These are phyloP conservation scores for Podosphaera xanthii DNA, from an alignment of 2,329 filamentous ascomycete genomes.

Conservation along the genomic window DNA sequence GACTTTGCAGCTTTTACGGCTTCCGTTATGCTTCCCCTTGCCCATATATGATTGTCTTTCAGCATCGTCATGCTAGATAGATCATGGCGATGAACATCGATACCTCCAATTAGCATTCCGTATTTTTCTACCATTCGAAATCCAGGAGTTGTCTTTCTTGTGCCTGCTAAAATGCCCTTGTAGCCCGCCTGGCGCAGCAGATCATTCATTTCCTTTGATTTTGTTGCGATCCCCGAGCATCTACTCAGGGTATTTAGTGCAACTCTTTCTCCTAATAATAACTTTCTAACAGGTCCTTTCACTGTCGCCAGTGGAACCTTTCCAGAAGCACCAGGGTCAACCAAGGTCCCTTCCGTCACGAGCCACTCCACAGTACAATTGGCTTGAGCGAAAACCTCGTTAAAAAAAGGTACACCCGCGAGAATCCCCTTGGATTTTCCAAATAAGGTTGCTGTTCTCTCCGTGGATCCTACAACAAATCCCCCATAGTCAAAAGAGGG, in stretches of 20 bases:
- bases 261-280: conserved; percentile 74
- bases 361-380: conserved; percentile 88
- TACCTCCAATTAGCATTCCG: conserved; percentile 83
- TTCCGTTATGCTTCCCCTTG: conserved; percentile 61
- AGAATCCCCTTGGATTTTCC: conserved; percentile 57
- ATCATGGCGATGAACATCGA: conserved; percentile 79
- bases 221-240: conserved; percentile 76
- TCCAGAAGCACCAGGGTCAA: conserved; percentile 30
- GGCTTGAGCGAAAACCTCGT: conserved; percentile 76
- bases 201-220: conserved; percentile 30
- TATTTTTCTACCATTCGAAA: conserved; percentile 96
- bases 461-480: conserved; percentile 66
- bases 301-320: conserved; percentile 57
- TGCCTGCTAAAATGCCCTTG: conserved; percentile 68
- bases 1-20: conserved; percentile 68
- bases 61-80: conserved; percentile 92
- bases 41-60: conserved; percentile 98
- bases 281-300: conserved; percentile 53
- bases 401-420: conserved; percentile 82
- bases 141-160: conserved; percentile 87
- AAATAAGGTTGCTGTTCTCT: conserved; percentile 41
- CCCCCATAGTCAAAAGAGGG: conserved; percentile 94
- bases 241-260: conserved; percentile 76
- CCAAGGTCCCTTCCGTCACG: conserved; percentile 45
- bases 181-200: conserved; percentile 46